Percentiles rank a stretch among this genome's conserved stretches.
Evolutionary conservation across 2,329 filamentous ascomycete genomes (phyloP).

Genomic region (Monosporascus sp.): DNA sequence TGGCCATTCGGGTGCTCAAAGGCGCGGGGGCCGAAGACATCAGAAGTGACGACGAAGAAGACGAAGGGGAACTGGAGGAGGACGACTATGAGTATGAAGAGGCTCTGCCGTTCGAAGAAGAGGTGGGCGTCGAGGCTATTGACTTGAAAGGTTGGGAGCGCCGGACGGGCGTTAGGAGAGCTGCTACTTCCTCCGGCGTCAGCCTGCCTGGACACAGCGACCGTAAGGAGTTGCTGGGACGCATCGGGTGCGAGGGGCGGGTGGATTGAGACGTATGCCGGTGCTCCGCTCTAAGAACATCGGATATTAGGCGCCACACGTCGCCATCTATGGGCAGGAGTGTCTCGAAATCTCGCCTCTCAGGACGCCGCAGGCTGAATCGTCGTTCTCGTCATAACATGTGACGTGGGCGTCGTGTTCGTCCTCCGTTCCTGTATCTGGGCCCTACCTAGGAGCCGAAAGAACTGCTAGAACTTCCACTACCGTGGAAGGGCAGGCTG

Average conservation of each 20-base stretch:
- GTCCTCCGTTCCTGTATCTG: too few relatives aligned
- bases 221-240: slow-evolving; percentile 73
- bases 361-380: too few relatives aligned
- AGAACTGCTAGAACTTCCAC: too few relatives aligned
- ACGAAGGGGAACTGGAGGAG: slow-evolving; percentile 55
- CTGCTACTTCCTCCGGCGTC: slow-evolving; percentile 50
- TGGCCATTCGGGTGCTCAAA: slow-evolving; percentile 73
- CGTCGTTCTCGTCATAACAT: too few relatives aligned
- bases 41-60: slow-evolving; percentile 80
- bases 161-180: slow-evolving; percentile 49
- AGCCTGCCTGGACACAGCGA: slow-evolving; percentile 68
- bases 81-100: slow-evolving; percentile 50
- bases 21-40: slow-evolving; percentile 78
- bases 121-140: slow-evolving; percentile 68
- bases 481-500: too few relatives aligned
- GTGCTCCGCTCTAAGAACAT: too few relatives aligned
- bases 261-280: slow-evolving; percentile 36
- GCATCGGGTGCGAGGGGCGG: slow-evolving; percentile 80
- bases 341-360: too few relatives aligned
- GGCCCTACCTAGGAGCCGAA: too few relatives aligned
- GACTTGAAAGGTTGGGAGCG: slow-evolving; percentile 61
- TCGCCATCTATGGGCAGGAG: too few relatives aligned
- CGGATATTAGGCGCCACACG: too few relatives aligned
- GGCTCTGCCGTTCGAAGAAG: slow-evolving; percentile 60
- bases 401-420: too few relatives aligned